Percentiles rank a stretch among this genome's conserved stretches.
phyloP scores from a whole-genome alignment of 163 green algal genomes.

The Coccomyxa subellipsoidea region DNA sequence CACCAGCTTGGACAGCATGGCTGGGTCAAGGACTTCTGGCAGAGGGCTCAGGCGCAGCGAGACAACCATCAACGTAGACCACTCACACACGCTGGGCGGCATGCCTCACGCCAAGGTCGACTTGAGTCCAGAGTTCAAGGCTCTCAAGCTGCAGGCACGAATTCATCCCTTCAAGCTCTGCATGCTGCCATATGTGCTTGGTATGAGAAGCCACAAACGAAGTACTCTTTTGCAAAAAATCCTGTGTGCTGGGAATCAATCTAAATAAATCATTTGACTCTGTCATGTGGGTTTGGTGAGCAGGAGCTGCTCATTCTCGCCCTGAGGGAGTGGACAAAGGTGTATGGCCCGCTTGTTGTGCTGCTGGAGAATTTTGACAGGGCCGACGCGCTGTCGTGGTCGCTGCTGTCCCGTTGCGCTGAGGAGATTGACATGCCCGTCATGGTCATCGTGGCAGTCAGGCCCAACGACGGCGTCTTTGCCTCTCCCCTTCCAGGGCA shows the following conservation, averaged over 20 bases:
- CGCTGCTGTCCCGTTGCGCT: conserved; percentile 37
- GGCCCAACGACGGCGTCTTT: conserved; percentile 38
- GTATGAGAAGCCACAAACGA: too few relatives aligned
- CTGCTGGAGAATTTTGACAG: conserved; percentile 78
- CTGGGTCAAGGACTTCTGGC: background rate
- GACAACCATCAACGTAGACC: background rate
- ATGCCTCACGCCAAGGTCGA: background rate
- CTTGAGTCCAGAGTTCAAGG: background rate
- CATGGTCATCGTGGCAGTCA: conserved; percentile 32
- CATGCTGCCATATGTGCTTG: too few relatives aligned
- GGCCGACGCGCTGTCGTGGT: conserved; percentile 70
- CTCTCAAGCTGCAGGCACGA: background rate
- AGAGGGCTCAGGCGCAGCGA: background rate
- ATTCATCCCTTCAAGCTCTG: too few relatives aligned
- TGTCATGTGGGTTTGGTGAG: too few relatives aligned
- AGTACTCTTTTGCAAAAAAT: background rate
- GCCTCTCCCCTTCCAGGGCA: conserved; percentile 13
- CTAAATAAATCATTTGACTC: background rate
- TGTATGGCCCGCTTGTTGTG: conserved; percentile 62
- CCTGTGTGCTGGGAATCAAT: background rate
- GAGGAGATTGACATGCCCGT: conserved; percentile 33
- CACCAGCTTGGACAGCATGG: conserved; percentile 1
- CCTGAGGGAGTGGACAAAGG: conserved; percentile 36
- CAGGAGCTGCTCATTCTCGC: conserved; percentile 21
- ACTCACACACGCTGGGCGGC: background rate